Base-by-base conservation (phyloP, 257 asterid genomes). In the Mentha longifolia region DNA sequence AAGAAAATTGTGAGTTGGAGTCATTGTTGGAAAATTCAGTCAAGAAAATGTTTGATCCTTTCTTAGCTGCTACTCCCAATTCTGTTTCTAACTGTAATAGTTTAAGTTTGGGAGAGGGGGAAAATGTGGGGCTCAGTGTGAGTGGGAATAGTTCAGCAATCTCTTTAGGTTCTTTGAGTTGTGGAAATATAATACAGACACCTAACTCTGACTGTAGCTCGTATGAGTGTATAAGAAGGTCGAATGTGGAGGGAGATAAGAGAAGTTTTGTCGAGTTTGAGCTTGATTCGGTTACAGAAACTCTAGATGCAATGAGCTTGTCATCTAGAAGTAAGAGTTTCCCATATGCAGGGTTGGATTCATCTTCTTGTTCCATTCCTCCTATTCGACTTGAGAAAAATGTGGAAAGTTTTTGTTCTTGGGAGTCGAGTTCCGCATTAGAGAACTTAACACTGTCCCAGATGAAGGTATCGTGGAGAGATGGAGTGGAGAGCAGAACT, bases 151-250 rank as follows among this genome's bases (percentile, higher is more conserved):
- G 14, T 47, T 80, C 83, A 70, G 81, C 79, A 9, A 45, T 71
- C 16, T 87, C 87, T 11, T 31, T 67, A 6, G 77, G 61, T 63
- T 84, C 85, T 31, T 74, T 84, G 49, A 81, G 84, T 70, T 70
- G 84, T 83, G 87, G 92, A 33, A 89, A 90, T 73, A 78, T 84
- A 62, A 83, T 88, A 45, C 91, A 80, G 83, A 92, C 96, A 19
- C 98, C 92, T 31, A 77, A 76, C 64, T 90, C 98, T 9, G 85
- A 63, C 65, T 82, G 75, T 16, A 75, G 77, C 68, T 80, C 80
- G 13, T 86, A 78, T 4, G 77, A 35, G 65, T 51, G 20, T 52
- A 58, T 12, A 11, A 70, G 67, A 46, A 2, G 71, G 79, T 56
- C 65, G 22, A 79, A 68, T 39, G 65, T 52, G 14, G 80, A 68